Evolutionary conservation across 169 alveolate genomes (phyloP).

Genomic region (Cryptosporidium muris): DNA sequence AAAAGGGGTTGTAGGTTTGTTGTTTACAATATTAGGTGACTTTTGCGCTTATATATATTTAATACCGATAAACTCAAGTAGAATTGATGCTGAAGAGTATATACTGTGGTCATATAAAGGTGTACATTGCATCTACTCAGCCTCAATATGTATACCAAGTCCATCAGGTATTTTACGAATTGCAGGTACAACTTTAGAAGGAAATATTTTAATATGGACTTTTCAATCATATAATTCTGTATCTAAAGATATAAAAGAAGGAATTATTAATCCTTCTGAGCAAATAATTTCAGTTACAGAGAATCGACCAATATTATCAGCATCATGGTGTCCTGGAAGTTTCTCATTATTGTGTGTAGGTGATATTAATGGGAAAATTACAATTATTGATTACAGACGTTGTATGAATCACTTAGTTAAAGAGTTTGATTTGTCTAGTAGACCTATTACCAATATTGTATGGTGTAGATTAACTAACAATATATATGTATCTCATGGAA

Average conservation of each 20-base stretch:
- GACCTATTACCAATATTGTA: constrained; percentile 47
- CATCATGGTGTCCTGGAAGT: constrained; percentile 60
- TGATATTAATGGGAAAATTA: constrained; percentile 30
- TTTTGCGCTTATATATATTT: constrained; percentile 24
- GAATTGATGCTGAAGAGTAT: background rate
- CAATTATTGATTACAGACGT: constrained; percentile 44
- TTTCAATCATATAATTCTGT: background rate
- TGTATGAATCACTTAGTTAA: constrained; percentile 21
- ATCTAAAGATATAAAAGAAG: background rate
- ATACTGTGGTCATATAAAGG: constrained; percentile 29
- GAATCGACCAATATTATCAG: constrained; percentile 32
- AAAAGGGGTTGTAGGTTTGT: constrained; percentile 5
- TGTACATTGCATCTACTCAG: constrained; percentile 19
- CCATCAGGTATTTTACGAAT: constrained; percentile 5
- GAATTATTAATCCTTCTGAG: constrained; percentile 18
- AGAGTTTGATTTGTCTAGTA: constrained; percentile 54
- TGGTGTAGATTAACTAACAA: constrained; percentile 56
- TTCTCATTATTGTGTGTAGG: constrained; percentile 26
- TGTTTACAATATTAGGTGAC: constrained; percentile 36
- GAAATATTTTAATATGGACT: constrained; percentile 33
- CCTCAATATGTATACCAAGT: constrained; percentile 33
- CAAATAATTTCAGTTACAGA: constrained; percentile 42
- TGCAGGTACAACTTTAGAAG: constrained; percentile 57
- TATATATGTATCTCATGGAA: constrained; percentile 54
- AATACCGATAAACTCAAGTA: background rate